Evolutionary conservation across 805 yeast species (phyloP).

Genomic region (Nakazawaea wyomingensis): DNA sequence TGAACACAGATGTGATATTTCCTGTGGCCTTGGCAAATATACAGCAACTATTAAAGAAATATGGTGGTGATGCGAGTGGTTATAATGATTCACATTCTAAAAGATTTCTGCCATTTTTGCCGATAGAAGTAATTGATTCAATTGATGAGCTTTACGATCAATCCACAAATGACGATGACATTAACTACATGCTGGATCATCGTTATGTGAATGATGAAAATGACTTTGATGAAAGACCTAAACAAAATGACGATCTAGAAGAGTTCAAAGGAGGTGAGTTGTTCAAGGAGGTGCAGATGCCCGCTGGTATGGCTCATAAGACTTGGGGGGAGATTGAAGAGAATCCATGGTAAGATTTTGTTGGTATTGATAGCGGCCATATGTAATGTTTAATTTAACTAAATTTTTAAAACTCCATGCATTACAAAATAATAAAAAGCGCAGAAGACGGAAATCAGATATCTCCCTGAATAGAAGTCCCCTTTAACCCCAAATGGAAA

Average conservation of each 20-base stretch:
- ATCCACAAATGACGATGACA: constrained; percentile 21
- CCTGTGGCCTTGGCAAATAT: constrained; percentile 68
- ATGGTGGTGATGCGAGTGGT: constrained; percentile 68
- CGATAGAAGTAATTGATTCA: constrained; percentile 63
- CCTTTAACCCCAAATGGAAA: too few relatives aligned
- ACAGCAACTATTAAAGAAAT: constrained; percentile 64
- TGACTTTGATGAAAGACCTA: constrained; percentile 12
- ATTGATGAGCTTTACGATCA: constrained; percentile 62
- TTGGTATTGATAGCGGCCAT: too few relatives aligned
- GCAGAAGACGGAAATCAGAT: too few relatives aligned
- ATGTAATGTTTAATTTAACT: too few relatives aligned
- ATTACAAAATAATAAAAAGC: too few relatives aligned
- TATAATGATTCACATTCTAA: constrained; percentile 46
- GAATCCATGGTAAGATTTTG: constrained; percentile 72
- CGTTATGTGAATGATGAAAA: constrained; percentile 10
- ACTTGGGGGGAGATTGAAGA: constrained; percentile 51
- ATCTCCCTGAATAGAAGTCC: too few relatives aligned
- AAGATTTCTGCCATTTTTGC: constrained; percentile 66
- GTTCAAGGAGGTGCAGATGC: constrained; percentile 44
- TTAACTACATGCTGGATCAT: constrained; percentile 8
- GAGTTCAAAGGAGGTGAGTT: constrained; percentile 36
- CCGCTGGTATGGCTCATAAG: constrained; percentile 45
- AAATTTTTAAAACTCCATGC: too few relatives aligned
- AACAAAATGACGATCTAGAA: constrained; percentile 8
- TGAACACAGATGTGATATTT: constrained; percentile 48